These are phyloP conservation scores for Linum tenue DNA, from an alignment of 345 rosid species.

Conservation along the genomic window DNA sequence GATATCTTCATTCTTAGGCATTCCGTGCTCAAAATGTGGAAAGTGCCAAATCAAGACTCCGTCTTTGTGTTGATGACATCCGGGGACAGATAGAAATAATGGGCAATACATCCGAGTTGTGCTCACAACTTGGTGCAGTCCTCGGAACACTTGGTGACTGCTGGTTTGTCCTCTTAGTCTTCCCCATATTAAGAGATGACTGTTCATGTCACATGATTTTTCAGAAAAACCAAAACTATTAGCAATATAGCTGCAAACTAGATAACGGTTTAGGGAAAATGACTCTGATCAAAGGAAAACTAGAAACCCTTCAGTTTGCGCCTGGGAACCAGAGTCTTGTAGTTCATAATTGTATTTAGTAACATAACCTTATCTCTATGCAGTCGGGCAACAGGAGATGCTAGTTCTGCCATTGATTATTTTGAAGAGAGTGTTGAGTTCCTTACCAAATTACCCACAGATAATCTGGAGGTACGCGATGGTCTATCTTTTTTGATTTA, in stretches of 20 bases:
- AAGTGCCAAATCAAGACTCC: conserved; percentile 88
- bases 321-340: background rate
- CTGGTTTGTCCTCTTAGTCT: conserved; percentile 49
- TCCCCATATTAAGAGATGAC: background rate
- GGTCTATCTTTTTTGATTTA: too few relatives aligned
- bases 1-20: conserved; percentile 40
- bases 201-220: background rate
- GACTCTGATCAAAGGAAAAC: background rate
- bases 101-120: conserved; percentile 74
- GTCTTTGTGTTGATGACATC: conserved; percentile 74
- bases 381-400: conserved; percentile 90
- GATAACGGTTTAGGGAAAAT: background rate
- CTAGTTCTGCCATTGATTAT: conserved; percentile 57
- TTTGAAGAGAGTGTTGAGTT: conserved; percentile 87
- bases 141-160: conserved; percentile 99
- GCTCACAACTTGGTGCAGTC: conserved; percentile 98
- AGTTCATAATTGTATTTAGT: background rate
- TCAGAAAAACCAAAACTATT: background rate
- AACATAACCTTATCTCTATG: conserved; percentile 10
- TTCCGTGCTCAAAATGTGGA: conserved; percentile 73
- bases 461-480: conserved; percentile 65
- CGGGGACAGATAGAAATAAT: conserved; percentile 53
- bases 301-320: background rate
- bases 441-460: conserved; percentile 56
- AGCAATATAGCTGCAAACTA: background rate